Conservation (phyloP, 2,329 filamentous ascomycete species). For the Chalara sp. region DNA sequence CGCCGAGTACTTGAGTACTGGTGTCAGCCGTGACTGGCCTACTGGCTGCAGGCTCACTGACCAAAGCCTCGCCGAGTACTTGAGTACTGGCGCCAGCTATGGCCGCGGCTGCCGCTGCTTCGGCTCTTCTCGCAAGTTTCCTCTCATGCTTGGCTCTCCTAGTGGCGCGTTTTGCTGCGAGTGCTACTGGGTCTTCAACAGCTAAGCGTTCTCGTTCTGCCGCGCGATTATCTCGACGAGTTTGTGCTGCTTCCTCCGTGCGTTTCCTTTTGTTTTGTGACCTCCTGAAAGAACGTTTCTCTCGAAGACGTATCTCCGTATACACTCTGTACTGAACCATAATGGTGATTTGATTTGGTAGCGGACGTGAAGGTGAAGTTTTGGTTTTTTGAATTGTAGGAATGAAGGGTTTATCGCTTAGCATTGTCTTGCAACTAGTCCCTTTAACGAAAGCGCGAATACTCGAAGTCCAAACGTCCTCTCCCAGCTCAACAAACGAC, state of each 20-base stretch:
- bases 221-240: neutral
- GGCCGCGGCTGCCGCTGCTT: neutral
- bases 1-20: too few species aligned
- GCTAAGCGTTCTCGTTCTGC: neutral
- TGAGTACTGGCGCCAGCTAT: neutral
- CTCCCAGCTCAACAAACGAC: too few species aligned
- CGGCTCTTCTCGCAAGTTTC: neutral
- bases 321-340: neutral
- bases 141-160: neutral
- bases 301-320: neutral
- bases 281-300: neutral
- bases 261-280: neutral
- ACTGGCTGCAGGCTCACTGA: too few species aligned
- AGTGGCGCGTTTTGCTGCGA: neutral
- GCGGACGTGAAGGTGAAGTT: too few species aligned
- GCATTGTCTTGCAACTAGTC: too few species aligned
- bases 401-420: too few species aligned
- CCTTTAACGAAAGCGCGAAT: too few species aligned
- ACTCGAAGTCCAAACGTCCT: too few species aligned
- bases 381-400: too few species aligned
- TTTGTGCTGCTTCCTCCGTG: neutral
- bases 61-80: too few species aligned
- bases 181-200: neutral
- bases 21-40: too few species aligned
- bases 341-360: neutral